phyloP scores from a whole-genome alignment of 768 basidiomycete genomes.

The Tulasnella sp. region DNA sequence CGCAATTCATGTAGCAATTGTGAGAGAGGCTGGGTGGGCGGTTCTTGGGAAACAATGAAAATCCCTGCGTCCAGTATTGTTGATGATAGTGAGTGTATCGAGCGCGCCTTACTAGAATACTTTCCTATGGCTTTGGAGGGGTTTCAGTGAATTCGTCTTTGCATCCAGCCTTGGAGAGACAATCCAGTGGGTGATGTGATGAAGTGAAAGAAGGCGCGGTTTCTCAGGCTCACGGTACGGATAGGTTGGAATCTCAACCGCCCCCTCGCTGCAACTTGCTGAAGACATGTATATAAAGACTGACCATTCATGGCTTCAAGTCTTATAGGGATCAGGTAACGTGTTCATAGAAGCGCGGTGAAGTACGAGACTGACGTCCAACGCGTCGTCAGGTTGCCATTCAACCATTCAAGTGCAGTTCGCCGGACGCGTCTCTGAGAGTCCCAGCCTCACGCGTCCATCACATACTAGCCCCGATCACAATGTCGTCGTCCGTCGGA shows the following conservation, averaged over 20 bases:
- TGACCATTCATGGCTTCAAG: slow-evolving; percentile 94
- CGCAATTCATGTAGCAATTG: too few relatives aligned
- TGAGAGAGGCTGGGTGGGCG: too few relatives aligned
- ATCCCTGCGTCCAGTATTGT: too few relatives aligned
- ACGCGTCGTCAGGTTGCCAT: slow-evolving; percentile 36
- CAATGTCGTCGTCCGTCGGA: slow-evolving; percentile 94
- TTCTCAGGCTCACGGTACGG: neutral
- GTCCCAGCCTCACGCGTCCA: neutral
- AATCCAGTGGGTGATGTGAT: neutral
- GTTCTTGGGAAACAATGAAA: too few relatives aligned
- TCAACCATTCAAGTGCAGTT: slow-evolving; percentile 62
- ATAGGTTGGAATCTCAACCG: neutral
- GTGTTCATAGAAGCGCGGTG: neutral
- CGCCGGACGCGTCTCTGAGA: neutral
- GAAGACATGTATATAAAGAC: slow-evolving; percentile 54
- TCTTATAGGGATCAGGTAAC: slow-evolving; percentile 51
- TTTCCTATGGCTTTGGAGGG: too few relatives aligned
- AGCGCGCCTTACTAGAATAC: too few relatives aligned
- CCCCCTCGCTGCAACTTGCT: neutral
- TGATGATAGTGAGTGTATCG: too few relatives aligned
- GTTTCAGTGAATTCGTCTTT: too few relatives aligned
- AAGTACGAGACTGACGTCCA: neutral
- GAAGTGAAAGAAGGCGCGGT: neutral
- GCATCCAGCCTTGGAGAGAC: too few relatives aligned
- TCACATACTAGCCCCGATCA: slow-evolving; percentile 50